Evolutionary conservation across 495 filamentous ascomycete genomes (phyloP).

Genomic region (Glonium stellatum): DNA sequence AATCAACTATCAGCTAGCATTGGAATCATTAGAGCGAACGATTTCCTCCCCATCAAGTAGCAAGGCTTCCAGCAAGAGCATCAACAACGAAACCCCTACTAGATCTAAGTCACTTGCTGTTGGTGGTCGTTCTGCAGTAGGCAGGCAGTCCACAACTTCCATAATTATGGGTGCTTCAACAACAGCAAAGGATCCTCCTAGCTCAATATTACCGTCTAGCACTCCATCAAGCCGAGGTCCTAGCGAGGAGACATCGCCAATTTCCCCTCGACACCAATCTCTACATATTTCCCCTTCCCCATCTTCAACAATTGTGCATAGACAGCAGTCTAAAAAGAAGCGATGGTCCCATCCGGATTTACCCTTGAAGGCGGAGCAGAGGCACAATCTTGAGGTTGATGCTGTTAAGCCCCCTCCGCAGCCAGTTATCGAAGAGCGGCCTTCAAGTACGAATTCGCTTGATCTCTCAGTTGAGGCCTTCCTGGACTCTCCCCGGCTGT

Average conservation of each 20-base stretch:
- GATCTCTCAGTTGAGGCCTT: conserved; percentile 79
- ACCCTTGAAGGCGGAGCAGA: conserved; percentile 29
- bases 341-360: conserved; percentile 37
- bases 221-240: conserved; percentile 14
- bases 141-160: conserved; percentile 12
- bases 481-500: conserved; percentile 71
- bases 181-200: conserved; percentile 6
- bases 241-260: conserved; percentile 14
- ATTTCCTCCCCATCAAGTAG: conserved; percentile 15
- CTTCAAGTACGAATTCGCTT: conserved; percentile 74
- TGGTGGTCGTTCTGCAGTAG: conserved; percentile 25
- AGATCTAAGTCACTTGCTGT: conserved; percentile 23
- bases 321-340: conserved; percentile 24
- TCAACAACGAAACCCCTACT: conserved; percentile 5
- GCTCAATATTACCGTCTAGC: conserved; percentile 8
- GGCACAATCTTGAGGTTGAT: conserved; percentile 20
- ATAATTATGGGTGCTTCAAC: conserved; percentile 23
- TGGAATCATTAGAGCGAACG: conserved; percentile 25
- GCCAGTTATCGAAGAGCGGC: conserved; percentile 38
- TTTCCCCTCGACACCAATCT: conserved; percentile 21
- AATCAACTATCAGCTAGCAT: conserved; percentile 28
- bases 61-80: conserved; percentile 15
- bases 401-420: conserved; percentile 12
- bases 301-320: conserved; percentile 9
- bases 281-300: conserved; percentile 5